Base-by-base conservation (phyloP, 1,284 basidiomycete species). In the Puccinia coronata region DNA sequence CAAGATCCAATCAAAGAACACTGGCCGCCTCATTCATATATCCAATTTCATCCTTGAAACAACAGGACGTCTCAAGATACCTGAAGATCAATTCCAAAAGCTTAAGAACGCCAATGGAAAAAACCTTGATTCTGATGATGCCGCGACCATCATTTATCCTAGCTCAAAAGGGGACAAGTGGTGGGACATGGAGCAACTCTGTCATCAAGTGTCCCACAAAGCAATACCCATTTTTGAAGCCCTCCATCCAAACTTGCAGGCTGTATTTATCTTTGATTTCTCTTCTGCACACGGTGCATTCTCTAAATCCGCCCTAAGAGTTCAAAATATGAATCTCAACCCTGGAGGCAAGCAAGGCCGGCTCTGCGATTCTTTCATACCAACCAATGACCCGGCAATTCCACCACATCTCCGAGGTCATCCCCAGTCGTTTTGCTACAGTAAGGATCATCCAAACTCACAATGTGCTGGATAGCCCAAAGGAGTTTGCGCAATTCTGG, bases 281-380 rank as follows among this genome's bases (percentile, higher is more conserved):
- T 61, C 59, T 18, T 61, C 34, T 8, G 31, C 28, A 36, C 59
- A 61, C 18, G 59, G 59, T 18, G 59, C 34, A 2, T 61, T 6
- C 47, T 12, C 39, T 43, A 69, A 69, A 25, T 41, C 36, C 8
- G 65, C 65, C 16, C 23, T 69, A 18, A 8, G 65, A 43, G 65
- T 69, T n/a, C 65, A 69, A 47, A 69, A 69, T 25, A 69, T 69
- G 65, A 69, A 69, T 23, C 20, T 69, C 39, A 69, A 47, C 3
- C 65, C 65, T 25, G 65, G 65, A 9, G 65, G 65, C 1, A 69
- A 69, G 39, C 36, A 69, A 47, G 8, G 23, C 2, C 18, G 9
- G 8, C 65, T 69, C 39, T 11, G 41, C 43, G 65, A 69, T 14
- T 47, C 65, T 2, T 3, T 43, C 9, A 69, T 69, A 11, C 65